Evolutionary conservation across 2,329 filamentous ascomycete species (phyloP).

Genomic region (Aureobasidium sp.): DNA sequence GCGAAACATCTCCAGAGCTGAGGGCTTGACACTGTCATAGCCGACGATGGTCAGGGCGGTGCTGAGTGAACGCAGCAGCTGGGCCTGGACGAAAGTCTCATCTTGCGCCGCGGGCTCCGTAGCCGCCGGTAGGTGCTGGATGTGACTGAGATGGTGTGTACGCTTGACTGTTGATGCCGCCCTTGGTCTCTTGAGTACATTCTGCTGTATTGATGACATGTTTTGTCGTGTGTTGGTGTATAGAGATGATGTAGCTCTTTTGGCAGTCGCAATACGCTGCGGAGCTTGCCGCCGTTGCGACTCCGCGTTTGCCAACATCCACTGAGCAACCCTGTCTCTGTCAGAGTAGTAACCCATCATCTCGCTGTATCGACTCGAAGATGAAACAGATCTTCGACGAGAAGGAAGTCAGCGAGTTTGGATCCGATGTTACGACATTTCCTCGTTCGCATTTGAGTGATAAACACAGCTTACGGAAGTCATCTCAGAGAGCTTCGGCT

Average conservation of each 20-base stretch:
- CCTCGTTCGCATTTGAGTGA: too few species aligned
- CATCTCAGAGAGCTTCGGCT: too few species aligned
- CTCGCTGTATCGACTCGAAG: not conserved
- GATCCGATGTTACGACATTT: too few species aligned
- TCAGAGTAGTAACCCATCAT: not conserved
- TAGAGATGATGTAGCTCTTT: not conserved
- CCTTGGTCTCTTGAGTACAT: slow-evolving; percentile 11
- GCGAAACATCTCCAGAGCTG: slow-evolving; percentile 48
- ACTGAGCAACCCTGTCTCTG: not conserved
- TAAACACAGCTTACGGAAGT: too few species aligned
- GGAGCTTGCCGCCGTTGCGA: not conserved
- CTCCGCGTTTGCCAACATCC: not conserved
- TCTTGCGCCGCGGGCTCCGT: slow-evolving; percentile 35
- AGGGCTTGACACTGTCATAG: slow-evolving; percentile 46
- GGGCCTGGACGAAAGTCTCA: slow-evolving; percentile 44
- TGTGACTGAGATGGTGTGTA: slow-evolving; percentile 6
- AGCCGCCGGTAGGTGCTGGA: slow-evolving; percentile 20
- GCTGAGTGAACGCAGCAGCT: slow-evolving; percentile 48
- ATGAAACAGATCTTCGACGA: too few species aligned
- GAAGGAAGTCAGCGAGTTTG: too few species aligned
- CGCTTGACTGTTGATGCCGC: not conserved
- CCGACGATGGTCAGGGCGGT: slow-evolving; percentile 43
- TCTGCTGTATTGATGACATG: not conserved
- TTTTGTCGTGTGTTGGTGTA: not conserved
- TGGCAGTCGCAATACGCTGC: not conserved